Evolutionary conservation across 192 early-diverging fungal genomes (phyloP).

Genomic region (Phlyctochytrium planicorne): DNA sequence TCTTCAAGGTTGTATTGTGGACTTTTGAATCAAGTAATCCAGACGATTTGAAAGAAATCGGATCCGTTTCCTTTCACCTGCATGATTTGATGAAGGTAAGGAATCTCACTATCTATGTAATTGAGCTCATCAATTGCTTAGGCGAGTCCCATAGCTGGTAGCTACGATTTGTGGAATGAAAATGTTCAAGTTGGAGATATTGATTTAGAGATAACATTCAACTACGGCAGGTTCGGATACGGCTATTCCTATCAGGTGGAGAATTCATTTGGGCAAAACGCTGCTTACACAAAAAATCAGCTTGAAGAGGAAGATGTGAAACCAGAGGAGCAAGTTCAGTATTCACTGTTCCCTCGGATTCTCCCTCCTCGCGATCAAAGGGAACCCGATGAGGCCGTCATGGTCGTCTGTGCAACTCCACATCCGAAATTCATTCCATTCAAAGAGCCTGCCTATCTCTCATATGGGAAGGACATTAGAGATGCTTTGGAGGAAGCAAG

Average conservation of each 20-base stretch:
- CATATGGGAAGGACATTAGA: slow-evolving; percentile 29
- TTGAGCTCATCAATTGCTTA: neutral
- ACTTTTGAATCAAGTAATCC: slow-evolving; percentile 18
- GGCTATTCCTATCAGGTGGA: slow-evolving; percentile 40
- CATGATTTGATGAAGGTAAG: slow-evolving; percentile 49
- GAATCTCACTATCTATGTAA: neutral
- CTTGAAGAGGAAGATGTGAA: slow-evolving; percentile 34
- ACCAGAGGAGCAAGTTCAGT: slow-evolving; percentile 35
- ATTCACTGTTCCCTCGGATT: slow-evolving; percentile 47
- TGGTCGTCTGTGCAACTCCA: slow-evolving; percentile 38
- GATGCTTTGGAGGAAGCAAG: slow-evolving; percentile 15
- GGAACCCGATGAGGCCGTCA: slow-evolving; percentile 32
- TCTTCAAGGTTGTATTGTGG: slow-evolving; percentile 30
- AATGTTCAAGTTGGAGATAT: slow-evolving; percentile 40
- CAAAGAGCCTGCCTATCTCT: slow-evolving; percentile 29
- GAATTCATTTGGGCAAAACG: neutral
- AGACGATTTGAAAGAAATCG: slow-evolving; percentile 19
- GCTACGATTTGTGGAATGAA: slow-evolving; percentile 38
- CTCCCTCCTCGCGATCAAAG: slow-evolving; percentile 30
- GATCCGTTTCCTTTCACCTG: slow-evolving; percentile 43
- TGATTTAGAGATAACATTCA: slow-evolving; percentile 46
- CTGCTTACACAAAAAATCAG: slow-evolving; percentile 8
- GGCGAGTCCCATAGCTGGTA: slow-evolving; percentile 38
- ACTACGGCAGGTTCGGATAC: slow-evolving; percentile 53
- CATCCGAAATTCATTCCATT: slow-evolving; percentile 44